phyloP scores from a whole-genome alignment of 192 early-diverging fungal genomes.

The Coemansia sp. region DNA sequence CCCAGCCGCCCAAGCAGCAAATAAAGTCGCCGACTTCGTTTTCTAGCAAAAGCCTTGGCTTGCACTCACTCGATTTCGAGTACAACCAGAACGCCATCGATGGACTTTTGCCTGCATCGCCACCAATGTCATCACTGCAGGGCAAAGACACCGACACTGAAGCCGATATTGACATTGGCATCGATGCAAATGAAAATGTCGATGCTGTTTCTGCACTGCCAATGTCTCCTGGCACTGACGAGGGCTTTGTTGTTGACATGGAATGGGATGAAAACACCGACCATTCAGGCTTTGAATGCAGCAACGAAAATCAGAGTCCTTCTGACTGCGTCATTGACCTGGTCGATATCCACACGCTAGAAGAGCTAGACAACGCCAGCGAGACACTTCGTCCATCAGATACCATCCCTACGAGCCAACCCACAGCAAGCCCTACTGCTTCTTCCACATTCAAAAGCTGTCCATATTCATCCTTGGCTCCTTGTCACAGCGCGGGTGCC shows the following conservation, averaged over 20 bases:
- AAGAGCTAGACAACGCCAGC: conserved; percentile 4
- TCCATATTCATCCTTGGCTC: not conserved
- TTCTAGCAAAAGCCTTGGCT: conserved; percentile 46
- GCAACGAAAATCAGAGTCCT: too few species aligned
- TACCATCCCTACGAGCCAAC: not conserved
- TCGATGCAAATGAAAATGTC: not conserved
- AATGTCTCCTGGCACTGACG: conserved; percentile 1
- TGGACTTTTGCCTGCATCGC: conserved; percentile 18
- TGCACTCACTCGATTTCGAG: conserved; percentile 38
- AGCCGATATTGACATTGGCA: too few species aligned
- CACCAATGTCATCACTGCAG: conserved; percentile 9
- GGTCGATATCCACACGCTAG: conserved; percentile 14
- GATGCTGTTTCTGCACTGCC: conserved; percentile 6
- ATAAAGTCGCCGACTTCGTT: conserved; percentile 27
- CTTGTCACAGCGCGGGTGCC: not conserved
- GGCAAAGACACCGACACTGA: not conserved
- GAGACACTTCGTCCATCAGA: conserved; percentile 1
- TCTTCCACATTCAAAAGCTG: not conserved
- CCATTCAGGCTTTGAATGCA: not conserved
- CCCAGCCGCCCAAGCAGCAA: not conserved
- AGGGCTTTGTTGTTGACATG: not conserved
- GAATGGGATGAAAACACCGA: not conserved
- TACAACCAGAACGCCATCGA: conserved; percentile 27
- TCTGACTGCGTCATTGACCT: conserved; percentile 10
- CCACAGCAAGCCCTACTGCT: not conserved